phyloP scores from a whole-genome alignment of 1,284 basidiomycete species.

The Cronartium quercuum region DNA sequence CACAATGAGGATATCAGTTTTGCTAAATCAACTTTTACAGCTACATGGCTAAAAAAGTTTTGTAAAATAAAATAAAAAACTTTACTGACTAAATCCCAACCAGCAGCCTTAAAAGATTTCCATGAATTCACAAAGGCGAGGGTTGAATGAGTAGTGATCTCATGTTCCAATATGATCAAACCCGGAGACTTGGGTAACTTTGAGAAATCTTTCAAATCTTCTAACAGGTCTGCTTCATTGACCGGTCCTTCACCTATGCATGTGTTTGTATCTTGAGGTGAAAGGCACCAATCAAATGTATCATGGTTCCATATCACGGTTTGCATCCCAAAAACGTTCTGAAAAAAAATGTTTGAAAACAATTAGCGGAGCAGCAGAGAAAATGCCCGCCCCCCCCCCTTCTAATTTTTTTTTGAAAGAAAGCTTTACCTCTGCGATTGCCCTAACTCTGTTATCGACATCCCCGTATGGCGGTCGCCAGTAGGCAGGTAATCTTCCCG shows the following conservation, averaged over 20 bases:
- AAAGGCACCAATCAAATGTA: constrained; percentile 35
- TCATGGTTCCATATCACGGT: constrained; percentile 72
- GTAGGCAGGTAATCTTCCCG: constrained; percentile 30
- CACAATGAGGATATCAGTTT: not conserved
- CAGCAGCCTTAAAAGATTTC: constrained; percentile 59
- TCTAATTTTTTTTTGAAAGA: no score
- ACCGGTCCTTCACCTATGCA: constrained; percentile 14
- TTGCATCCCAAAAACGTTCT: constrained; percentile 53
- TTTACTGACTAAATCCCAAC: constrained; percentile 61
- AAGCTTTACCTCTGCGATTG: not conserved
- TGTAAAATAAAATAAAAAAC: not conserved
- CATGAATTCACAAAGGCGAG: constrained; percentile 64
- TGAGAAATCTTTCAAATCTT: not conserved
- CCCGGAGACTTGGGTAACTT: constrained; percentile 58
- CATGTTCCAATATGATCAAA: constrained; percentile 76
- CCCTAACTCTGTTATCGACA: constrained; percentile 54
- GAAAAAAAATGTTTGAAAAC: not conserved
- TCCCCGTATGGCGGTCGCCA: constrained; percentile 60
- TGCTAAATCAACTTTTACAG: not conserved
- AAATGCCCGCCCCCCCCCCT: no score
- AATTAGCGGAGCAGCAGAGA: no score
- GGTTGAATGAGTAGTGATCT: constrained; percentile 62
- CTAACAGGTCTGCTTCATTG: constrained; percentile 18
- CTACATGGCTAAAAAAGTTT: not conserved
- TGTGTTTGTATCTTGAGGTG: constrained; percentile 28